Evolutionary conservation across 805 yeast species (phyloP).

Genomic region (Candida wancherniae): DNA sequence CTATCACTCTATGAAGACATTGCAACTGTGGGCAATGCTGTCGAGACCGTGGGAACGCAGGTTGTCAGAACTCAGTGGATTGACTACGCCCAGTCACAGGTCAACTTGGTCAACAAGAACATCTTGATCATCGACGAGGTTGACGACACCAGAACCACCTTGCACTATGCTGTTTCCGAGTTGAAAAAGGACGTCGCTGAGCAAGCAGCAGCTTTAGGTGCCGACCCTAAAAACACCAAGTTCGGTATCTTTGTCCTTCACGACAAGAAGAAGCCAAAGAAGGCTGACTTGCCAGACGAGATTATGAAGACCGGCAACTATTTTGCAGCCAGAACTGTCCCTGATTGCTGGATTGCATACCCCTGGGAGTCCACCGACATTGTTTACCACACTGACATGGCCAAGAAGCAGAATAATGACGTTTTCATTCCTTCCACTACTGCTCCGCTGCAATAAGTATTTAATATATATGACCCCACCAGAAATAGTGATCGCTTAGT

Average conservation of each 20-base stretch:
- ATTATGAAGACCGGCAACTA: constrained; percentile 63
- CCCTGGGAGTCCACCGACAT: constrained; percentile 89
- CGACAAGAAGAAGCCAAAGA: constrained; percentile 78
- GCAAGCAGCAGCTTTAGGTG: constrained; percentile 56
- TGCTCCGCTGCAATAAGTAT: constrained; percentile 9
- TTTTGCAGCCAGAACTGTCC: constrained; percentile 68
- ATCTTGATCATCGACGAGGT: constrained; percentile 85
- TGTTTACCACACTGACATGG: constrained; percentile 65
- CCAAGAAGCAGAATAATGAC: constrained; percentile 69
- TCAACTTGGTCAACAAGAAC: constrained; percentile 65
- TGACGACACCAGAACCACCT: constrained; percentile 86
- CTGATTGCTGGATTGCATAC: constrained; percentile 81
- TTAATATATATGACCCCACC: constrained; percentile 2
- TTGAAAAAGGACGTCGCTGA: constrained; percentile 57
- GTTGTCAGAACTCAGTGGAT: constrained; percentile 89
- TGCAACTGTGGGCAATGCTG: constrained; percentile 45
- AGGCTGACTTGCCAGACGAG: constrained; percentile 62
- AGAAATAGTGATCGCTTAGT: constrained; percentile 3
- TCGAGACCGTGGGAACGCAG: constrained; percentile 26
- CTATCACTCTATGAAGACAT: constrained; percentile 86
- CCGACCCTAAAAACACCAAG: constrained; percentile 54
- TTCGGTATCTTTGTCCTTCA: constrained; percentile 79
- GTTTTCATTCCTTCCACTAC: constrained; percentile 37
- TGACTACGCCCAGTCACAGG: constrained; percentile 64
- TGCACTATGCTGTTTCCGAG: constrained; percentile 79